Evolutionary conservation across 495 filamentous ascomycete genomes (phyloP).

Genomic region (Talaromyces borbonicus): DNA sequence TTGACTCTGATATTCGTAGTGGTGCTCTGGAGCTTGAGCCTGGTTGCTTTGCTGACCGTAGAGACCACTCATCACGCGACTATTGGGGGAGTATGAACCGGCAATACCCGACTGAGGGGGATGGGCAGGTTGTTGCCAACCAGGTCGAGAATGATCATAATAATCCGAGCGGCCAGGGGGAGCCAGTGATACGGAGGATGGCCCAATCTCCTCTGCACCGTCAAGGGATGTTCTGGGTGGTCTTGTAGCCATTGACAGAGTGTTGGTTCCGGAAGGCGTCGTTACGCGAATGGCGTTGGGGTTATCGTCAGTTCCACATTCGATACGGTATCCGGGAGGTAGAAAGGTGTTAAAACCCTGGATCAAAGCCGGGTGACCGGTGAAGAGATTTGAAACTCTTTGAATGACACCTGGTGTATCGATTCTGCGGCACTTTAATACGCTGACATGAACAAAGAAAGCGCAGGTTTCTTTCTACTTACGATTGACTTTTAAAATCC

Average conservation of each 20-base stretch:
- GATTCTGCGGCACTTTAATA: too few relatives aligned
- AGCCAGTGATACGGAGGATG: constrained; percentile 20
- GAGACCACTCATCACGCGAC: constrained; percentile 30
- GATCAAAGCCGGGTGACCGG: constrained; percentile 91
- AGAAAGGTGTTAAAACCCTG: constrained; percentile 99
- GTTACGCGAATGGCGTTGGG: constrained; percentile 95
- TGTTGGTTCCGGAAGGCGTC: constrained; percentile 79
- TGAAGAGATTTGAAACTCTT: constrained; percentile 91
- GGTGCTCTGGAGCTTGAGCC: constrained; percentile 31
- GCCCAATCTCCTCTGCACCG: constrained; percentile 23
- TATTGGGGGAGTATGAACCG: constrained; percentile 37
- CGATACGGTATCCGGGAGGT: constrained; percentile 93
- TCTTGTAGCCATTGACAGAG: constrained; percentile 41
- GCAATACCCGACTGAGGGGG: constrained; percentile 29
- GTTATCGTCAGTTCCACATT: constrained; percentile 85
- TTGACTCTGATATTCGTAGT: constrained; percentile 35
- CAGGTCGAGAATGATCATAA: constrained; percentile 38
- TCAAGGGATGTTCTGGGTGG: constrained; percentile 41
- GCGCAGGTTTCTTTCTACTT: constrained; percentile 36
- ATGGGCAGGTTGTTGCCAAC: constrained; percentile 37
- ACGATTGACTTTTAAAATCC: constrained; percentile 98
- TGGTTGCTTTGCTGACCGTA: constrained; percentile 31
- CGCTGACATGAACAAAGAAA: too few relatives aligned
- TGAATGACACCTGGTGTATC: constrained; percentile 98
- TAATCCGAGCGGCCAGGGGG: constrained; percentile 32